Conservation (phyloP, 208 protist genomes). For the Tritrichomonas foetus region DNA sequence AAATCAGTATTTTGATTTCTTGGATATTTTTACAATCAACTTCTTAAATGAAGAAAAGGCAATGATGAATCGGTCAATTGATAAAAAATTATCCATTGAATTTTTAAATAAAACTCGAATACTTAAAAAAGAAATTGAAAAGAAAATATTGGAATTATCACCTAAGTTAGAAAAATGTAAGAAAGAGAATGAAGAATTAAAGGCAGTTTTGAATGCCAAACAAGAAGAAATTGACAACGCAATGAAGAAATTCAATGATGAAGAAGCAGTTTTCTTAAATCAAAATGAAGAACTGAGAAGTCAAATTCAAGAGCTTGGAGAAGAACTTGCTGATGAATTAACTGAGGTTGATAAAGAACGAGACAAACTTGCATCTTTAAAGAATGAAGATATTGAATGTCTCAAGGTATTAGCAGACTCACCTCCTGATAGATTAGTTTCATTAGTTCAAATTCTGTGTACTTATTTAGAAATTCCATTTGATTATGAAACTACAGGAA, state of each 20-base stretch:
- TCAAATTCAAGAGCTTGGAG: neutral
- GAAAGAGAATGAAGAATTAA: neutral
- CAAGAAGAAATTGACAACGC: neutral
- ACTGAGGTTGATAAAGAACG: neutral
- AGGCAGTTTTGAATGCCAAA: neutral
- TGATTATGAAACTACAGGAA: neutral
- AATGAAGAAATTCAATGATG: too few relatives aligned
- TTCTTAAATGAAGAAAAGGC: neutral
- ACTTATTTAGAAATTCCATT: neutral
- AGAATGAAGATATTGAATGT: neutral
- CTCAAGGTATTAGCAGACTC: neutral
- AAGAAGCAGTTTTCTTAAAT: neutral
- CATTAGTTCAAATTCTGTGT: neutral
- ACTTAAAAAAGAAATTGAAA: neutral
- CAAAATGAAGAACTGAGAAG: neutral
- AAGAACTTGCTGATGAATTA: neutral
- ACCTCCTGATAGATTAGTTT: neutral
- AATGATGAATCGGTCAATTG: neutral
- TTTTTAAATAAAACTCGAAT: neutral
- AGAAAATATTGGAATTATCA: too few relatives aligned
- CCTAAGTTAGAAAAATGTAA: neutral
- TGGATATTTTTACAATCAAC: neutral
- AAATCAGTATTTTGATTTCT: neutral
- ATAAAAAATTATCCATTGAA: neutral
- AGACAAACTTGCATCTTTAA: neutral